Evolutionary conservation across 805 yeast genomes (phyloP).

Genomic region (Suhomyces xylopsoci): DNA sequence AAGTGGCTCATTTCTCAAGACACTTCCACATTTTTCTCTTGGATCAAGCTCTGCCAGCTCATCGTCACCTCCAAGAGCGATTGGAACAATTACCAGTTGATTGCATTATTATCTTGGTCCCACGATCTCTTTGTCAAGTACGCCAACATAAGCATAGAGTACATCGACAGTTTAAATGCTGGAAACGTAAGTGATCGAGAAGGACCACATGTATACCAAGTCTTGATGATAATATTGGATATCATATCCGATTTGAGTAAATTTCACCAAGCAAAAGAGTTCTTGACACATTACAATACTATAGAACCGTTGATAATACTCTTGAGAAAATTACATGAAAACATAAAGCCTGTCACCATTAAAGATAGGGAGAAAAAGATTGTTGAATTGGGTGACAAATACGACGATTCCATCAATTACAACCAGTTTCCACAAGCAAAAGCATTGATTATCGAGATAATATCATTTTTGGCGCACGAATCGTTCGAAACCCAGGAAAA

Average conservation of each 20-base stretch:
- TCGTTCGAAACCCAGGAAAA: conserved; percentile 61
- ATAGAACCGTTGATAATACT: conserved; percentile 33
- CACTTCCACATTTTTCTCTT: conserved; percentile 1
- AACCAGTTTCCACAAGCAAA: conserved; percentile 55
- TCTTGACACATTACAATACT: conserved; percentile 39
- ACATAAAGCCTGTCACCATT: conserved; percentile 20
- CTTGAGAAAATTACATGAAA: conserved; percentile 40
- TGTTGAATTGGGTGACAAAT: conserved; percentile 18
- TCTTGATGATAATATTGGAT: conserved; percentile 31
- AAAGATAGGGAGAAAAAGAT: conserved; percentile 22
- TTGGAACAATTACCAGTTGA: conserved; percentile 39
- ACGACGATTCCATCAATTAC: conserved; percentile 22
- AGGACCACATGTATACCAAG: not conserved
- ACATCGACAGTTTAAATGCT: not conserved
- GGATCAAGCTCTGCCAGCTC: conserved; percentile 30
- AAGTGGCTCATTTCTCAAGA: conserved; percentile 5
- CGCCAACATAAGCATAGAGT: conserved; percentile 6
- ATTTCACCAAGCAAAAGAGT: conserved; percentile 38
- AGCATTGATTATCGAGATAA: conserved; percentile 60
- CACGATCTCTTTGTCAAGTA: conserved; percentile 25
- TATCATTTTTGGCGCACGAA: conserved; percentile 55
- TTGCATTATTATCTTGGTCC: conserved; percentile 42
- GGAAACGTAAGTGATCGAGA: not conserved
- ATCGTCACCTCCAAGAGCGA: conserved; percentile 36
- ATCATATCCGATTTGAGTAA: conserved; percentile 41